phyloP scores from a whole-genome alignment of 1,139 yeast species.

The Taphrina flavorubra region DNA sequence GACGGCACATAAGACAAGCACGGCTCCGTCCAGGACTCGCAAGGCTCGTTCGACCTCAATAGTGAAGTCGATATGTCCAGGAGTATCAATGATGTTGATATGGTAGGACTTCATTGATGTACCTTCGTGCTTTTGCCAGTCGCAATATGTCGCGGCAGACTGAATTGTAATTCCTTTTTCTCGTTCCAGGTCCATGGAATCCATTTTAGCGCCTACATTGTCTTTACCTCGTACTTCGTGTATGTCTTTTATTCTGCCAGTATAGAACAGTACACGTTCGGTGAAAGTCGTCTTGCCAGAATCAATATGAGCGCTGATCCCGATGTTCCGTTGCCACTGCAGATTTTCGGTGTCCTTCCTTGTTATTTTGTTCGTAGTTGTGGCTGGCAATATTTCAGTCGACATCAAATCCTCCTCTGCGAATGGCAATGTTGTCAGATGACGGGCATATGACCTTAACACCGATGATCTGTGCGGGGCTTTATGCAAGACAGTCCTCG shows the following conservation, averaged over 20 bases:
- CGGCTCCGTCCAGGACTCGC: conserved; percentile 97
- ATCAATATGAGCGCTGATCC: conserved; percentile 97
- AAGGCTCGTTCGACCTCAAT: conserved; percentile 98
- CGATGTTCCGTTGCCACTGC: conserved; percentile 69
- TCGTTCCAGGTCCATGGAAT: conserved; percentile 95
- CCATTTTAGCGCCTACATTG: conserved; percentile 98
- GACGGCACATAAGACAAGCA: conserved; percentile 95
- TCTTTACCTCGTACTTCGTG: conserved; percentile 99
- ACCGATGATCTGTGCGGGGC: background rate
- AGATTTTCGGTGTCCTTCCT: conserved; percentile 23
- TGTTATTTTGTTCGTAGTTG: background rate
- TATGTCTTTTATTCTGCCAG: conserved; percentile 96
- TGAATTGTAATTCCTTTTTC: conserved; percentile 98
- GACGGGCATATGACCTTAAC: background rate
- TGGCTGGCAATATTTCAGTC: background rate
- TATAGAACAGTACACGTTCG: conserved; percentile 92
- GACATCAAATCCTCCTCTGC: background rate
- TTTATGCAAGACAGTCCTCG: background rate
- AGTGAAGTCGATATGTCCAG: conserved; percentile 98
- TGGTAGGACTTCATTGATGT: conserved; percentile 68
- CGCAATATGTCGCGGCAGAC: conserved; percentile 97
- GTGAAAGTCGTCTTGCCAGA: conserved; percentile 97
- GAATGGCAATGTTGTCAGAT: background rate
- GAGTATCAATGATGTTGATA: conserved; percentile 94
- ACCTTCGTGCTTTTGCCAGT: conserved; percentile 66